Conservation (phyloP, 768 basidiomycete genomes). For the Pluteus cervinus region DNA sequence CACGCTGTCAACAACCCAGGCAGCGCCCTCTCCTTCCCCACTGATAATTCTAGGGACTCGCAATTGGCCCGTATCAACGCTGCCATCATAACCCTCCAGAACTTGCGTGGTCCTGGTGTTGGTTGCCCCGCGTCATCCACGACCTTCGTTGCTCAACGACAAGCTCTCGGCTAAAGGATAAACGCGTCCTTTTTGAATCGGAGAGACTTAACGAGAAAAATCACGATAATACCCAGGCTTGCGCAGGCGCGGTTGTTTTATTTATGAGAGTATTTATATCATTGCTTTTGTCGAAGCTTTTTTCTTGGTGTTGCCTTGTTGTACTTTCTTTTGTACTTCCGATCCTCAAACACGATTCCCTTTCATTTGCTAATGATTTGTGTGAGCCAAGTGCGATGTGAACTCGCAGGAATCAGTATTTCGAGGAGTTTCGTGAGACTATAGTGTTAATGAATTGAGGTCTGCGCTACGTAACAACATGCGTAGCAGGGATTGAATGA, state of each 20-base stretch:
- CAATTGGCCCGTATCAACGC: constrained; percentile 53
- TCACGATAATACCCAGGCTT: background rate
- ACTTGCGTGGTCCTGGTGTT: constrained; percentile 57
- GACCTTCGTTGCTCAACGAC: constrained; percentile 15
- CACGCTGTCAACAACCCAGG: constrained; percentile 61
- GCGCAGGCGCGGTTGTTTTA: background rate
- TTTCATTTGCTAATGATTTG: too few species aligned
- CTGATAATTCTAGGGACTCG: constrained; percentile 45
- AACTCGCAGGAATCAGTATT: background rate
- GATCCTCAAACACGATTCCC: too few species aligned
- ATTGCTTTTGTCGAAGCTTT: background rate
- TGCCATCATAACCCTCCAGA: constrained; percentile 65
- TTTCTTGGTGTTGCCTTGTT: background rate
- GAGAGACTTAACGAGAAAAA: too few species aligned
- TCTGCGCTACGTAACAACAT: too few species aligned
- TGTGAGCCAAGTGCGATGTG: background rate
- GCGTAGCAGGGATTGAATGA: constrained; percentile 17
- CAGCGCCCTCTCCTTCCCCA: constrained; percentile 56
- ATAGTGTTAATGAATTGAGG: background rate
- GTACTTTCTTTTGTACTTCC: background rate
- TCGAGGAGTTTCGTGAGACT: background rate
- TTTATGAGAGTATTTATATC: background rate
- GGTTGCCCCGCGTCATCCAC: constrained; percentile 28
- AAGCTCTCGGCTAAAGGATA: too few species aligned
- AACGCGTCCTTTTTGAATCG: too few species aligned